These are phyloP conservation scores for Quercus cerris DNA, from an alignment of 306 rosid genomes.

Conservation along the genomic window DNA sequence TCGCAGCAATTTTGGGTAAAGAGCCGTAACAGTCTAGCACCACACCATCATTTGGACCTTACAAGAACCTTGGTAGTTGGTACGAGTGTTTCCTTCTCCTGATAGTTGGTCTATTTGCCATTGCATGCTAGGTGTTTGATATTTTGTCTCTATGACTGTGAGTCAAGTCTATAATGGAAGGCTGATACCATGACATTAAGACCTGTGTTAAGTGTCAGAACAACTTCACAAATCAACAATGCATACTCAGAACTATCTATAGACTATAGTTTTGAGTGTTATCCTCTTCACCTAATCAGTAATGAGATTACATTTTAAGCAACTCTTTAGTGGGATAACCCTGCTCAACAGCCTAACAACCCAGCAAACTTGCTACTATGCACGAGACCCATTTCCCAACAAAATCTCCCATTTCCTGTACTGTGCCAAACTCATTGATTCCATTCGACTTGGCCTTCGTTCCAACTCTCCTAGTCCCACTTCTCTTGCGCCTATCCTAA, in stretches of 20 bases:
- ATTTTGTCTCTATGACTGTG: slow-evolving; percentile 10
- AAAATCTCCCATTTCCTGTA: slow-evolving; percentile 67
- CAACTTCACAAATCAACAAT: not conserved
- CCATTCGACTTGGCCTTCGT: slow-evolving; percentile 68
- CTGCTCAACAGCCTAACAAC: slow-evolving; percentile 16
- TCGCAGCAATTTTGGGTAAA: not conserved
- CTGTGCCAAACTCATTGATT: slow-evolving; percentile 72
- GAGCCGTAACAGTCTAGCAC: not conserved
- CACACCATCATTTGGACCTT: too few species aligned
- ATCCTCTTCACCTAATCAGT: not conserved
- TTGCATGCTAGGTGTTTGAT: slow-evolving; percentile 41
- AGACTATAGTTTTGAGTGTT: not conserved
- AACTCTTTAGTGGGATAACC: slow-evolving; percentile 15
- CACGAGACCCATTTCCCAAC: slow-evolving; percentile 58
- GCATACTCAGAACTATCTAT: not conserved
- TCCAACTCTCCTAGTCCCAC: slow-evolving; percentile 30
- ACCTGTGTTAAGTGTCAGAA: not conserved
- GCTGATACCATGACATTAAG: not conserved
- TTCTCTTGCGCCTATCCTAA: slow-evolving; percentile 42
- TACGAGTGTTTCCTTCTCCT: too few species aligned
- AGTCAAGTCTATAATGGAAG: slow-evolving; percentile 1
- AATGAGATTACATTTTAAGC: slow-evolving; percentile 29
- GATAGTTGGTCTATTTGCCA: too few species aligned
- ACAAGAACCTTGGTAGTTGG: too few species aligned
- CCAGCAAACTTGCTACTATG: slow-evolving; percentile 44